Conservation (phyloP, 2,329 filamentous ascomycete genomes). For the Rhexocercosporidium sp. region DNA sequence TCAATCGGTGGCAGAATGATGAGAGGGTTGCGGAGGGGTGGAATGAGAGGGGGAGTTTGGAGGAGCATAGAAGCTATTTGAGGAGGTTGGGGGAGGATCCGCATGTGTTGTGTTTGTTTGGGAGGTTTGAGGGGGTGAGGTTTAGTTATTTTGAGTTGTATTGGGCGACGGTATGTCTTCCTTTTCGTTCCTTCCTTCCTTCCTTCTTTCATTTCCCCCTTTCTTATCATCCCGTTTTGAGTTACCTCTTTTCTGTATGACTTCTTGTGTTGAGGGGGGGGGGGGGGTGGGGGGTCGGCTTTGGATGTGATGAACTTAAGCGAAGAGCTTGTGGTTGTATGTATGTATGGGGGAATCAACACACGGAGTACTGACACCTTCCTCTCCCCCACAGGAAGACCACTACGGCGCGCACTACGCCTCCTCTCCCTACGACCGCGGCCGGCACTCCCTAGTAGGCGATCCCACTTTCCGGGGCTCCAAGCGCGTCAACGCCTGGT, state of each 20-base stretch:
- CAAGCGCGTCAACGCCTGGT: conserved; percentile 66
- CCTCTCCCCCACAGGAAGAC: conserved; percentile 53
- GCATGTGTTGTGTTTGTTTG: conserved; percentile 73
- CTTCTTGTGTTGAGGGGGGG: no score
- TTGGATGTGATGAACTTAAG: no score
- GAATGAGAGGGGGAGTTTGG: conserved; percentile 78
- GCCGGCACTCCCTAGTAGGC: conserved; percentile 64
- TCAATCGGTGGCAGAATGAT: conserved; percentile 85
- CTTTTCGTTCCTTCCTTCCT: conserved; percentile 11
- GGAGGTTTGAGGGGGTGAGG: conserved; percentile 69
- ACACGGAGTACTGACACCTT: background rate
- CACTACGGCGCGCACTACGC: conserved; percentile 63
- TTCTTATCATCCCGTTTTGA: background rate
- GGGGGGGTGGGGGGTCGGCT: no score
- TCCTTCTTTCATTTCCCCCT: background rate
- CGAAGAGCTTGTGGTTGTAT: no score
- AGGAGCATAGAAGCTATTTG: conserved; percentile 73
- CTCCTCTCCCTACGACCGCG: conserved; percentile 61
- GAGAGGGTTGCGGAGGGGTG: conserved; percentile 80
- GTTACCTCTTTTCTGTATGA: no score
- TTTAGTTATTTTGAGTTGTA: conserved; percentile 85
- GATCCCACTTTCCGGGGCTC: conserved; percentile 63
- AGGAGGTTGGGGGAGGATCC: conserved; percentile 70
- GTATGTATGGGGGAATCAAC: no score
- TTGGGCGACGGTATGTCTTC: conserved; percentile 66